phyloP scores from a whole-genome alignment of 768 basidiomycete genomes.

The Tricholoma saponaceum region DNA sequence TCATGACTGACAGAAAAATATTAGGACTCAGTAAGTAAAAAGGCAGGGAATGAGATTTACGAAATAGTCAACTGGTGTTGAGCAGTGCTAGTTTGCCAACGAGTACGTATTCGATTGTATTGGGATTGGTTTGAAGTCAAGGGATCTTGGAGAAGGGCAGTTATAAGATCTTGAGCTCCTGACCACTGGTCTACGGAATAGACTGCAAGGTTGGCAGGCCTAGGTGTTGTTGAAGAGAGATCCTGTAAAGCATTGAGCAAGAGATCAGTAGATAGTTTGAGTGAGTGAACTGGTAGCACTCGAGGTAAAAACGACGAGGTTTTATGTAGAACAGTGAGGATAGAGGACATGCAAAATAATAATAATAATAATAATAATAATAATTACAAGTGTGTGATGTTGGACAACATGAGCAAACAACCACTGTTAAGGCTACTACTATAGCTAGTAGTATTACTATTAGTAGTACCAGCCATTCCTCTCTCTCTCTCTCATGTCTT shows the following conservation, averaged over 20 bases:
- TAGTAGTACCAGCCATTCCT: not conserved
- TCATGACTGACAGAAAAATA: not conserved
- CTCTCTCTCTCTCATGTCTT: constrained; percentile 41
- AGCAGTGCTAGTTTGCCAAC: constrained; percentile 38
- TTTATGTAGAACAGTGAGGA: constrained; percentile 46
- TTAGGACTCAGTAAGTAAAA: constrained; percentile 2
- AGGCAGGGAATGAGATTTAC: constrained; percentile 33
- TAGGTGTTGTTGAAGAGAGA: constrained; percentile 25
- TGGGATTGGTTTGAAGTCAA: constrained; percentile 49
- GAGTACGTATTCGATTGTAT: constrained; percentile 37
- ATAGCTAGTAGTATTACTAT: too few species aligned
- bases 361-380: not conserved
- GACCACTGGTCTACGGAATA: constrained; percentile 56
- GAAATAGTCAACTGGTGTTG: constrained; percentile 31
- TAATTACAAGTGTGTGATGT: not conserved
- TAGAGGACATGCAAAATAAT: not conserved
- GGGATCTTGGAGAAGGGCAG: constrained; percentile 69
- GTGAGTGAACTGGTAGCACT: constrained; percentile 24
- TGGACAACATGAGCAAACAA: not conserved
- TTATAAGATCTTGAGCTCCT: constrained; percentile 54
- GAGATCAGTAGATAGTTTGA: constrained; percentile 27
- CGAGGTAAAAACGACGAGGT: constrained; percentile 42
- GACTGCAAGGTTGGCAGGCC: constrained; percentile 47
- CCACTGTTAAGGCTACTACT: too few species aligned
- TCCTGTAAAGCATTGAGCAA: constrained; percentile 32